Percentiles rank a stretch among this genome's conserved stretches.
Conservation (phyloP, 164 flowering plant species). For the Saururus chinensis region DNA sequence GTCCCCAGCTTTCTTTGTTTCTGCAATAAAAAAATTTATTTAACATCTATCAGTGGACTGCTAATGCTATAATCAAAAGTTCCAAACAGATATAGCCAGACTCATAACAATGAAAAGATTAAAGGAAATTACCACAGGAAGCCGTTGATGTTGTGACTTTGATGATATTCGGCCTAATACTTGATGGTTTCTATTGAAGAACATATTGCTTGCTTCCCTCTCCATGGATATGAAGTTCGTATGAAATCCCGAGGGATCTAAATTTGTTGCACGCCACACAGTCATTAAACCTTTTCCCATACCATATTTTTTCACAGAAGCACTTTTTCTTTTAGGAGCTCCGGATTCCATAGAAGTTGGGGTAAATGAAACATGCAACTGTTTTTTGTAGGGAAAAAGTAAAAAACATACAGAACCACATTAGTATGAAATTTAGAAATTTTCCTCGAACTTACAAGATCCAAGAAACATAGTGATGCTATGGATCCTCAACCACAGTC, state of each 20-base stretch:
- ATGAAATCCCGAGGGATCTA: constrained; percentile 31
- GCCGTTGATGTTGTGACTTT: constrained; percentile 16
- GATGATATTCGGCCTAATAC: constrained; percentile 12
- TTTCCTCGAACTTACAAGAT: not conserved
- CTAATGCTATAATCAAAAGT: not conserved
- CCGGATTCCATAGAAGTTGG: constrained; percentile 6
- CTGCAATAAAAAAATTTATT: constrained; percentile 6
- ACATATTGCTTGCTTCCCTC: constrained; percentile 6
- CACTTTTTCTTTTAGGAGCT: constrained; percentile 13
- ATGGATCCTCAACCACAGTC: not conserved
- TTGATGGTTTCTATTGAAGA: constrained; percentile 8
- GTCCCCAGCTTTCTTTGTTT: constrained; percentile 32
- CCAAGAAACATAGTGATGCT: not conserved
- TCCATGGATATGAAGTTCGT: constrained; percentile 19
- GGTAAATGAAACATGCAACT: constrained; percentile 22
- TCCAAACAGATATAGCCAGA: not conserved
- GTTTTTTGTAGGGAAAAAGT: not conserved
- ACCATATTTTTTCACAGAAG: constrained; percentile 45
- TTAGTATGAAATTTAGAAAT: not conserved
- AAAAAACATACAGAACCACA: not conserved
- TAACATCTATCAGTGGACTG: not conserved
- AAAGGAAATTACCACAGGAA: constrained; percentile 25
- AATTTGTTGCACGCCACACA: constrained; percentile 47
- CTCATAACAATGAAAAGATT: not conserved
- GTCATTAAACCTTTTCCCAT: constrained; percentile 84